Evolutionary conservation across 2,329 filamentous ascomycete genomes (phyloP), one percentile per base, ranked within the genome.

Genomic region (Lasiodiplodia citricola): DNA sequence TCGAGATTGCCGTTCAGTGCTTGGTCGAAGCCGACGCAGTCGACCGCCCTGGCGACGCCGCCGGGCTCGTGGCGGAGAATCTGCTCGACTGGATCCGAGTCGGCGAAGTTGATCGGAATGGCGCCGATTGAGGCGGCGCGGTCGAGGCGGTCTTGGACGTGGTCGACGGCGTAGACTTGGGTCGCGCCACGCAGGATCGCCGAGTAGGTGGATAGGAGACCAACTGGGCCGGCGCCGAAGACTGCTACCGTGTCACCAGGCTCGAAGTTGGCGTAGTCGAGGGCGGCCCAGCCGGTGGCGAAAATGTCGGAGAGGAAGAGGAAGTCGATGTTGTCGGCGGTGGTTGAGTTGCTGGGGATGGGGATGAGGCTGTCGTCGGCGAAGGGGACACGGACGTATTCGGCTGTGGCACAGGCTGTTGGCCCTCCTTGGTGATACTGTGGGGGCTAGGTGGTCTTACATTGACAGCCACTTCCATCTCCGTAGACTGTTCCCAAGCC

Each of bases 211-310:
- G 70, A 69, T 21, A 79, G 74, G 0, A 80, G 72, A n/a, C 77
- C 78, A n/a, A 80, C 75, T 2, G 76, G 74, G 1, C 76, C 73
- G 54, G 77, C 78, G n/a, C 78, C 78, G 56, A 78, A 80, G n/a
- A 80, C 71, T 0, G 75, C 76, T 16, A 80, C 73, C 4, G 70
- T 70, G 54, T 77, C 76, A 7, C 75, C 75, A 16, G 70, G 55
- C 10, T 71, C 50, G 62, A 75, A 75, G 1, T 72, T 75, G 3
- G 75, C 72, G 18, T 47, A 70, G 23, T 72, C 70, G 2, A 78
- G 54, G 8, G 65, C 67, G 10, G 35, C 69, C 74, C 73, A 76
- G 23, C 71, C 74, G 2, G 76, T 78, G 1, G 72, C 67, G n/a
- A 67, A 77, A 37, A 78, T 75, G 65, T 78, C 76, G 5, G 69